Evolutionary conservation across 2,329 filamentous ascomycete species (phyloP), one percentile per base, ranked within the genome.

Genomic region (Exophiala oligosperma): DNA sequence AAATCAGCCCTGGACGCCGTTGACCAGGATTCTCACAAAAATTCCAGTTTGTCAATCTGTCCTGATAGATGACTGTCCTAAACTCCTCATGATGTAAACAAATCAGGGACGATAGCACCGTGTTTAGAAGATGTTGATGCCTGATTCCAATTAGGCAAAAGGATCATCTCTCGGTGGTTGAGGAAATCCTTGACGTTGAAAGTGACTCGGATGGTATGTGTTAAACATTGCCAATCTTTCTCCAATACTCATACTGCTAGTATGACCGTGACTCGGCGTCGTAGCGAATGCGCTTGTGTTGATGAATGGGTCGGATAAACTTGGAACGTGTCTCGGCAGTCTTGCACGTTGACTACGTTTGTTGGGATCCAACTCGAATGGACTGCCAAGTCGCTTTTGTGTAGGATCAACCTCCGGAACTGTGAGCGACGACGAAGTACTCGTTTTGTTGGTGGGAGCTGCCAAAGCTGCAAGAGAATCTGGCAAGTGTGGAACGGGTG

Each of bases 381-480:
- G 78, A 29, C 78, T 80, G 24, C 77, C 77, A 17, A 80, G 69
- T 40, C 77, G 74, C 56, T 76, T 77, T 52, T 77, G 74, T 35
- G 69, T 70, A 29, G 64, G 46, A 55, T 77, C 76, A 4, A 70
- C 66, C 14, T 68, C 67, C 24, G 75, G 67, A 37, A 71, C 72
- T 38, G 72, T 63, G 28, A 75, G 62, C 37, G 59, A 50, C 28
- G 56, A 51, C 12, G 32, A 35, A 35, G 59, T 26, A 14, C 62
- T 53, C 17, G 61, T 41, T 67, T 23, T 65, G 57, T 51, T 32
- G 29, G 46, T 57, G n/a, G 60, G 52, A 11, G 50, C 55, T 14
- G 60, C 56, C 41, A 65, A 26, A 23, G 61, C 52, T 14, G 61
- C 59, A 28, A 65, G 54, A 21, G 63, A 62, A 6, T 59, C 14